phyloP scores from a whole-genome alignment of 305 asterid genomes.

The Solanum chacoense region DNA sequence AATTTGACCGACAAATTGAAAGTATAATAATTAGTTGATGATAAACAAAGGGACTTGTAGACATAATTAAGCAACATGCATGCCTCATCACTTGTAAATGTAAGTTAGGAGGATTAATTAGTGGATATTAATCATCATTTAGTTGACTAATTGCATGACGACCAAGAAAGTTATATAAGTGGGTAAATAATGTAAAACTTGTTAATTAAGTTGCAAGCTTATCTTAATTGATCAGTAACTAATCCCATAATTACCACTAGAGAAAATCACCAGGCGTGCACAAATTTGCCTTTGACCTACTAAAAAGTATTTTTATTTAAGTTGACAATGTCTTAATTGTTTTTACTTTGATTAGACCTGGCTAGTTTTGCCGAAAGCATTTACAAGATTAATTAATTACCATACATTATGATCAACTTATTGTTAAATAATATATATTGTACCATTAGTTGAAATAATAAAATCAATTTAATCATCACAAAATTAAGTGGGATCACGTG shows the following conservation, averaged over 20 bases:
- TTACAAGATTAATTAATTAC: not conserved
- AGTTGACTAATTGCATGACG: not conserved
- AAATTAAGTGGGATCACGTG: constrained; percentile 5
- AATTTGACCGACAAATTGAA: not conserved
- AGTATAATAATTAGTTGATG: not conserved
- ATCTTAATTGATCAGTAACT: not conserved
- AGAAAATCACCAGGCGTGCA: constrained; percentile 12
- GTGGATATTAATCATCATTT: not conserved
- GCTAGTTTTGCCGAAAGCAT: constrained; percentile 10
- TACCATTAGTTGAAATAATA: not conserved
- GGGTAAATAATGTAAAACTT: not conserved
- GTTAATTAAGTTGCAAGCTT: not conserved
- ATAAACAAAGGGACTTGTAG: not conserved
- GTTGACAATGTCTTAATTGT: not conserved
- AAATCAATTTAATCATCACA: not conserved
- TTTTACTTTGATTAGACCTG: constrained; percentile 4
- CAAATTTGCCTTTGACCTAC: constrained; percentile 6
- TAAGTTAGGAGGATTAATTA: not conserved
- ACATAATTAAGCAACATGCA: not conserved
- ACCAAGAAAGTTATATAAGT: not conserved
- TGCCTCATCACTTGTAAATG: not conserved
- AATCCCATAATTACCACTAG: not conserved
- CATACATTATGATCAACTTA: not conserved
- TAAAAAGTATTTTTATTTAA: not conserved
- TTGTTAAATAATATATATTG: not conserved